A percentile compares a stretch with the other conserved stretches of the same genome.
Conservation (phyloP, 352 stramenopile genomes). For the Elongisporangium prolatum region DNA sequence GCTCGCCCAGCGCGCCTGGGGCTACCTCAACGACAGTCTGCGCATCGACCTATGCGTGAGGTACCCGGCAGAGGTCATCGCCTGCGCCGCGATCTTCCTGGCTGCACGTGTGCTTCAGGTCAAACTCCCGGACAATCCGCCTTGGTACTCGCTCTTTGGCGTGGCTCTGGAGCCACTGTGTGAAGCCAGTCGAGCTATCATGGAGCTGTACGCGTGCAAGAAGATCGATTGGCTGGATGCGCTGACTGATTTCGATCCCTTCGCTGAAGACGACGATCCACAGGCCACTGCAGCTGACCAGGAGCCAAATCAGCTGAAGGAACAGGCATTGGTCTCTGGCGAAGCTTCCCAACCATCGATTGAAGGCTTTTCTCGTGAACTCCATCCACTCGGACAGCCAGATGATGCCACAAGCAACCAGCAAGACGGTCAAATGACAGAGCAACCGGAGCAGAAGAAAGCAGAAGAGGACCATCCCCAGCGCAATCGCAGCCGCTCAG, state of each 20-base stretch:
- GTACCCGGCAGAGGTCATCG: conserved; percentile 78
- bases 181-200: conserved; percentile 43
- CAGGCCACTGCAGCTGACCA: conserved; percentile 6
- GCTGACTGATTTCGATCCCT: conserved; percentile 65
- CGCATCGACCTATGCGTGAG: conserved; percentile 82
- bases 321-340: neutral
- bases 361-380: neutral
- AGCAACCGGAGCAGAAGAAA: conserved; percentile 9
- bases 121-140: conserved; percentile 44
- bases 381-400: neutral
- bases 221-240: conserved; percentile 68
- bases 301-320: neutral
- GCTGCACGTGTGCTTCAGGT: conserved; percentile 56
- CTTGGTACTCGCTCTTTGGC: conserved; percentile 70
- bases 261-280: conserved; percentile 44
- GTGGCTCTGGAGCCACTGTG: conserved; percentile 50
- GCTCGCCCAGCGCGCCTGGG: conserved; percentile 83
- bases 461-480: neutral
- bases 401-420: neutral
- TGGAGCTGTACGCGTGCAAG: conserved; percentile 52
- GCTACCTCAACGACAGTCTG: conserved; percentile 90
- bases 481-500: conserved; percentile 11
- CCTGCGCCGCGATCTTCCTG: conserved; percentile 89
- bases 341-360: neutral
- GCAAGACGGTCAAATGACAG: neutral